phyloP scores from a whole-genome alignment of 768 basidiomycete species.

The Saitozyma sp. region DNA sequence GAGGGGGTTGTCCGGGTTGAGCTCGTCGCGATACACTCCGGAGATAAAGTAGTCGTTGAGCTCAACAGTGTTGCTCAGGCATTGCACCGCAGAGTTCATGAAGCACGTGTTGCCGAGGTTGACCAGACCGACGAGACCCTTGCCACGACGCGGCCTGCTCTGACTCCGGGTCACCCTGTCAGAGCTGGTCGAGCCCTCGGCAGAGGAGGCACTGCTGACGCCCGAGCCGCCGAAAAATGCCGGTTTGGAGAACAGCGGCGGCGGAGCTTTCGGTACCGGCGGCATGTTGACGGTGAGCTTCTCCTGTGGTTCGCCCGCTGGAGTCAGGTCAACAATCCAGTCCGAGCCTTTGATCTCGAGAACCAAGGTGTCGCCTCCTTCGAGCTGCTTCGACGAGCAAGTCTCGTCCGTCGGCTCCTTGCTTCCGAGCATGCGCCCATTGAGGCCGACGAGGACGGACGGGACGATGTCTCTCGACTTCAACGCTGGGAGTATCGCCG shows the following conservation, averaged over 20 bases:
- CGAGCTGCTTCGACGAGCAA: slow-evolving; percentile 12
- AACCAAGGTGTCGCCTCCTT: slow-evolving; percentile 65
- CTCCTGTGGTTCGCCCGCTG: slow-evolving; percentile 32
- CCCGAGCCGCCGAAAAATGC: slow-evolving; percentile 30
- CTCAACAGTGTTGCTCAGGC: slow-evolving; percentile 87
- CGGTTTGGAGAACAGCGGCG: slow-evolving; percentile 40
- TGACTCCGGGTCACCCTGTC: slow-evolving; percentile 46
- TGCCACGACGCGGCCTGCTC: slow-evolving; percentile 24
- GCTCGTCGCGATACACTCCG: slow-evolving; percentile 77
- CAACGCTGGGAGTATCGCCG: slow-evolving; percentile 2
- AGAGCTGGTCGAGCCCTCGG: slow-evolving; percentile 1
- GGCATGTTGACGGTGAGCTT: slow-evolving; percentile 23
- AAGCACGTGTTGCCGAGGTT: slow-evolving; percentile 97
- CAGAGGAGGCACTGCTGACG: slow-evolving; percentile 12
- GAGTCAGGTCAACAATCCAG: slow-evolving; percentile 61
- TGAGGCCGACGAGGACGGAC: slow-evolving; percentile 1
- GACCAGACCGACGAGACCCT: slow-evolving; percentile 77
- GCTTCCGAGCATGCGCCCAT: slow-evolving; percentile 5
- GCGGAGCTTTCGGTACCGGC: slow-evolving; percentile 24
- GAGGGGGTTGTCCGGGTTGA: slow-evolving; percentile 94
- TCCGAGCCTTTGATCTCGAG: slow-evolving; percentile 58
- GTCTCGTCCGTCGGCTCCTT: slow-evolving; percentile 5
- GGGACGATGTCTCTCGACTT: background rate
- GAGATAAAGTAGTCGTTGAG: slow-evolving; percentile 89
- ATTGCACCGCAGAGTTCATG: slow-evolving; percentile 98